Percentiles rank a stretch among this genome's conserved stretches.
Conservation (phyloP, 176 grass and related monocot genomes). For the Raddia distichophylla region DNA sequence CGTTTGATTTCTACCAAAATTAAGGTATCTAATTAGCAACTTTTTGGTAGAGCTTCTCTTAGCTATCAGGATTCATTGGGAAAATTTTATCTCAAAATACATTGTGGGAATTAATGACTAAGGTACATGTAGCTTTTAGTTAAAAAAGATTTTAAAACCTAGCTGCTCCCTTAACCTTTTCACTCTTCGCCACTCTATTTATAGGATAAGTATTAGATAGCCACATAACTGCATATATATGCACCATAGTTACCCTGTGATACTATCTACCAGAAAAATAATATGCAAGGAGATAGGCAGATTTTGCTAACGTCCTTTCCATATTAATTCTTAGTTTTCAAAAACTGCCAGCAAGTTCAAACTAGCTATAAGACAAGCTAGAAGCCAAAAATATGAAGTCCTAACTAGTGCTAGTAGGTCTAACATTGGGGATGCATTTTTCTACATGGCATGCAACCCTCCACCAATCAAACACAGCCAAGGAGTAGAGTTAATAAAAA, state of each 20-base stretch:
- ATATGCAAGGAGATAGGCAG: background rate
- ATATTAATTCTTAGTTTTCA: conserved; percentile 9
- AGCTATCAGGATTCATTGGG: background rate
- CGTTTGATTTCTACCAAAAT: conserved; percentile 3
- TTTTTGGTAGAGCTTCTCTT: background rate
- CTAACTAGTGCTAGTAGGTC: conserved; percentile 34
- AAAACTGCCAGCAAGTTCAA: conserved; percentile 23
- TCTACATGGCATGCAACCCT: conserved; percentile 44
- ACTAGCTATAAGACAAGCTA: conserved; percentile 37
- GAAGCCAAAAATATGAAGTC: conserved; percentile 39
- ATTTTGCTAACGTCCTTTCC: background rate
- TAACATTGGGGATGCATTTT: conserved; percentile 45
- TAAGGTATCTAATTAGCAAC: background rate
- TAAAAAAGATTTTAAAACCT: background rate
- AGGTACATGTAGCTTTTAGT: background rate
- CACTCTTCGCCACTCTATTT: background rate
- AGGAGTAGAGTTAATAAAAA: conserved; percentile 43
- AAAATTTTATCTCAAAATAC: background rate
- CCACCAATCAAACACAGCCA: conserved; percentile 37
- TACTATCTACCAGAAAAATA: background rate
- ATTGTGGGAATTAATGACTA: background rate
- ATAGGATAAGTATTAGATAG: conserved; percentile 7
- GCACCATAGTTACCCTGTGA: background rate
- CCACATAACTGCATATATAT: background rate
- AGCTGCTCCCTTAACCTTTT: background rate